Percentiles rank a stretch among this genome's conserved stretches.
Evolutionary conservation across 257 asterid species (phyloP).

Genomic region (Gentiana dahurica): DNA sequence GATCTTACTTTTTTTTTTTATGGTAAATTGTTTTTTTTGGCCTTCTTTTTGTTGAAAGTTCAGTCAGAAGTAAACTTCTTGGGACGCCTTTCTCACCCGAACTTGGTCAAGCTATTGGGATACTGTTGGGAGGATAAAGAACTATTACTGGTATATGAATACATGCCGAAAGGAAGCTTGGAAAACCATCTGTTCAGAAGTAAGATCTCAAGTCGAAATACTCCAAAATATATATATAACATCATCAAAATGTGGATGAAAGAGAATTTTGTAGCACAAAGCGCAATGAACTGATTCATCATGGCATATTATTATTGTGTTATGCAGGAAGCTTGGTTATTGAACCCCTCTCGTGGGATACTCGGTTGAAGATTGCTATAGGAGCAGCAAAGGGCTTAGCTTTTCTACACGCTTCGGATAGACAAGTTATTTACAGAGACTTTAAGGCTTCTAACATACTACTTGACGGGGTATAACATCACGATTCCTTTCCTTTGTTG

Average conservation of each 20-base stretch:
- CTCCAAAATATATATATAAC: not conserved
- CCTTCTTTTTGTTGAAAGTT: slow-evolving; percentile 13
- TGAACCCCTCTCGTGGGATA: slow-evolving; percentile 34
- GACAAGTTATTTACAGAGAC: slow-evolving; percentile 36
- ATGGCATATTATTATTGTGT: not conserved
- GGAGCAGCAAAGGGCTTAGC: slow-evolving; percentile 42
- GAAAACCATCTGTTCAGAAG: slow-evolving; percentile 43
- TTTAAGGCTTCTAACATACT: slow-evolving; percentile 41
- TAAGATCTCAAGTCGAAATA: slow-evolving; percentile 16
- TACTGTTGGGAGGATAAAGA: slow-evolving; percentile 34
- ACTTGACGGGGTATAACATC: slow-evolving; percentile 25
- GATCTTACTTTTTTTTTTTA: not conserved
- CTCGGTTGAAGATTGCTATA: slow-evolving; percentile 31
- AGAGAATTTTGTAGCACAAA: not conserved
- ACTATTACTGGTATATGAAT: slow-evolving; percentile 33
- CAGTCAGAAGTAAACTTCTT: slow-evolving; percentile 41
- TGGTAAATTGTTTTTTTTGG: not conserved
- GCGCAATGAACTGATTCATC: slow-evolving; percentile 2
- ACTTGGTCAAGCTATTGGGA: slow-evolving; percentile 36
- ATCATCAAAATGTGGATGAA: not conserved
- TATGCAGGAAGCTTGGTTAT: slow-evolving; percentile 24
- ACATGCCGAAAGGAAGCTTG: slow-evolving; percentile 38
- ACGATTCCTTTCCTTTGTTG: no score
- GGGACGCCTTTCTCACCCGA: slow-evolving; percentile 43
- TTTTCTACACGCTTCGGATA: slow-evolving; percentile 30